Evolutionary conservation across 1,284 basidiomycete genomes (phyloP).

Genomic region (Cerioporus squamosus): DNA sequence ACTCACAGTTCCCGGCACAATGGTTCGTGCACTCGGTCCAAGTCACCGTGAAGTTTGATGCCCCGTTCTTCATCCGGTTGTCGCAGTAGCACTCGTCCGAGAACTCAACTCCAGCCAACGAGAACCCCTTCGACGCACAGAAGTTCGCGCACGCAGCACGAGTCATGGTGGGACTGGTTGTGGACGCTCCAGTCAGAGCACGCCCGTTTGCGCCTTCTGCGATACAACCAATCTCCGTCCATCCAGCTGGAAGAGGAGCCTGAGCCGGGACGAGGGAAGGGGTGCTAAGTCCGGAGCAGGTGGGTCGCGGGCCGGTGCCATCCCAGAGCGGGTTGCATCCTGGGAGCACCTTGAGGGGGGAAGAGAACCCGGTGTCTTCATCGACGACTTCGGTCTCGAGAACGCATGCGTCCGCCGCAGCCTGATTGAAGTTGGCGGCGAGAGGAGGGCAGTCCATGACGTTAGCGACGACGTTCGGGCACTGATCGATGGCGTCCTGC

Average conservation of each 20-base stretch:
- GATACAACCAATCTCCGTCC: conserved; percentile 32
- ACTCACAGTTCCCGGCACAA: conserved; percentile 20
- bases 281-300: conserved; percentile 12
- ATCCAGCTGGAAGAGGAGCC: conserved; percentile 23
- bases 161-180: conserved; percentile 19
- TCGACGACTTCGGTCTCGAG: conserved; percentile 28
- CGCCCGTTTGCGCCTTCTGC: conserved; percentile 32
- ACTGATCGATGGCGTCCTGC: conserved; percentile 32
- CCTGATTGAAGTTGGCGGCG: conserved; percentile 24
- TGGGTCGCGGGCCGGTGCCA: conserved; percentile 20
- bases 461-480: conserved; percentile 26
- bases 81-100: conserved; percentile 34
- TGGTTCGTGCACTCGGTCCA: conserved; percentile 15
- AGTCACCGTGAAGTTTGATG: conserved; percentile 5
- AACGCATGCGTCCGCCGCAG: conserved; percentile 27
- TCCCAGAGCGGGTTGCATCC: conserved; percentile 33
- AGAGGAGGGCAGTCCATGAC: conserved; percentile 26
- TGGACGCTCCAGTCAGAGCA: conserved; percentile 28
- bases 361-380: conserved; percentile 26
- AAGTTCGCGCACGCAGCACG: conserved; percentile 11
- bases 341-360: conserved; percentile 27
- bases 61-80: conserved; percentile 15
- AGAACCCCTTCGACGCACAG: conserved; percentile 23
- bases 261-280: conserved; percentile 23
- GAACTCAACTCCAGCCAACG: conserved; percentile 30